Evolutionary conservation across 768 basidiomycete genomes (phyloP), one percentile per base, ranked within the genome.

Genomic region (Strobilomyces echinocephalus): DNA sequence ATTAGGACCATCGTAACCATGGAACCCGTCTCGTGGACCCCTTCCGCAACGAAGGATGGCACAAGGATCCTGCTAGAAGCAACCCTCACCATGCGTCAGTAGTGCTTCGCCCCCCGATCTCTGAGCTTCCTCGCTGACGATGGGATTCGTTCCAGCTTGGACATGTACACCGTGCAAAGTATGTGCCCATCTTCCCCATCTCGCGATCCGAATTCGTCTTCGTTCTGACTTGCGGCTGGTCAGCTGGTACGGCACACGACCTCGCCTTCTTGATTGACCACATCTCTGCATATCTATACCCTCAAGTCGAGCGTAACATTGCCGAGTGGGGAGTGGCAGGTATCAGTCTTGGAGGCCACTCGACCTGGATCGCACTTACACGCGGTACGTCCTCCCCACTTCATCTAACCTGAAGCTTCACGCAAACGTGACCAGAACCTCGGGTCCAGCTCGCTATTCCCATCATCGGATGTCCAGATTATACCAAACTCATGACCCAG

Each of bases 251-350:
- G 0, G 81, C 83, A 3, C 72, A 77, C 35, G 93, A 95, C 62
- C 78, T 93, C 8, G 86, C 87, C 0, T 84, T 87, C 71, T 67
- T 95, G 53, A 86, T 93, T 49, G 90, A 94, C 64, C 85, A 88
- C 60, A 74, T 95, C 4, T 82, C 86, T 1, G 69, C 82, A 0
- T 86, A 85, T 63, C 67, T 95, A 9, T 95, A 85, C 63, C 90
- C 91, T 0, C 58, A 70, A 12, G 82, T 72, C 11, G 84, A 91
- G 58, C 75, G 80, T 26, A 65, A 62, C 14, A 77, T 95, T 35
- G 75, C 71, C 7, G 76, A 81, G 52, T 97, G 87, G 85, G 82
- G 82, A 11, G 74, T 87, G 4, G 78, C 81, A 0, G 93, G 93
- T 0, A 76, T 87, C 59, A 89, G 87, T 55, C 79, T 97, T 1